Evolutionary conservation across 1,139 yeast species (phyloP).

Genomic region (Arxiozyma bovina): DNA sequence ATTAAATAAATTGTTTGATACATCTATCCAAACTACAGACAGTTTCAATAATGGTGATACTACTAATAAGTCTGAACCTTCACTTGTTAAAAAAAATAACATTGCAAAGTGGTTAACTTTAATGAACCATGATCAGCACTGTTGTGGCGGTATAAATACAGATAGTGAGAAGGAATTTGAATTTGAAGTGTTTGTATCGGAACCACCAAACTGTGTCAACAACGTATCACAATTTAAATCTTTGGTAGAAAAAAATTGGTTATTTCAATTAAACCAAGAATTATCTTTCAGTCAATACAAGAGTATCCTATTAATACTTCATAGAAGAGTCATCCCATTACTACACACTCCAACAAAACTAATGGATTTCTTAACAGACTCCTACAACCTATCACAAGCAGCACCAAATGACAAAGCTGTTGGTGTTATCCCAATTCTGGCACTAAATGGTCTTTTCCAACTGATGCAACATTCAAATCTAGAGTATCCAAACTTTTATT

Average conservation of each 20-base stretch:
- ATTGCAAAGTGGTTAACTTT: conserved; percentile 35
- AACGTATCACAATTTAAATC: conserved; percentile 52
- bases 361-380: conserved; percentile 90
- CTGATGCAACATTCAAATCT: conserved; percentile 74
- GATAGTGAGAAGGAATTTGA: conserved; percentile 19
- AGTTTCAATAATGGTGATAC: not conserved
- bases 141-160: conserved; percentile 8
- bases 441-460: conserved; percentile 81
- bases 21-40: conserved; percentile 2
- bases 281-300: conserved; percentile 53
- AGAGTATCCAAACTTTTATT: conserved; percentile 87
- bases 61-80: too few relatives aligned
- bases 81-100: conserved; percentile 6
- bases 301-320: conserved; percentile 58
- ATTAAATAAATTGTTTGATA: conserved; percentile 16
- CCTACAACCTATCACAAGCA: conserved; percentile 41
- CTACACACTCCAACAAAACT: conserved; percentile 71
- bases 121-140: conserved; percentile 32
- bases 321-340: conserved; percentile 75
- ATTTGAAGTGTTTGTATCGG: conserved; percentile 35
- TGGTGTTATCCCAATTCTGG: conserved; percentile 64
- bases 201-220: conserved; percentile 48
- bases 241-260: conserved; percentile 63
- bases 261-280: conserved; percentile 41
- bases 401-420: conserved; percentile 27